These are phyloP conservation scores for Leptomonas seymouri DNA, from an alignment of 208 protist genomes.

Conservation along the genomic window DNA sequence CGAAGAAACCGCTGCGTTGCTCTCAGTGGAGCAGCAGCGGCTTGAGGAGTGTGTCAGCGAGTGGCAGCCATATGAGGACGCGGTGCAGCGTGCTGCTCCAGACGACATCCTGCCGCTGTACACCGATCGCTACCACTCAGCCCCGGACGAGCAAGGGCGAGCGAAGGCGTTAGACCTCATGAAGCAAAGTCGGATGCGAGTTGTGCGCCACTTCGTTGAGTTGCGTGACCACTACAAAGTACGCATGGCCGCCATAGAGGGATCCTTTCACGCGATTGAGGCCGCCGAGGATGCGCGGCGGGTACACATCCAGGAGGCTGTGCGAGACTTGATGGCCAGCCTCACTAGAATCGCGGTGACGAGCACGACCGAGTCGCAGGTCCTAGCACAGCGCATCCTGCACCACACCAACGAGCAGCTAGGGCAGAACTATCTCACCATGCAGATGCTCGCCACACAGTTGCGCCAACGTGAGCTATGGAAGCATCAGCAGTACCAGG, in stretches of 20 bases:
- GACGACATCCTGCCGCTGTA: conserved; percentile 45
- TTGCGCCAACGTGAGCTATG: conserved; percentile 72
- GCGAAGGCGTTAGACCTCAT: conserved; percentile 44
- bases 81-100: conserved; percentile 11
- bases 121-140: conserved; percentile 38
- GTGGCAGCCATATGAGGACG: conserved; percentile 35
- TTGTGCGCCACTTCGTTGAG: conserved; percentile 45
- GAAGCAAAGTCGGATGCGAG: conserved; percentile 52
- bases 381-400: conserved; percentile 80
- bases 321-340: conserved; percentile 62
- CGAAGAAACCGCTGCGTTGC: conserved; percentile 28
- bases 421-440: conserved; percentile 54
- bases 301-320: conserved; percentile 36
- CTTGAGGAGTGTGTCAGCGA: conserved; percentile 42
- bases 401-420: conserved; percentile 74
- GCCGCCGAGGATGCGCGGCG: conserved; percentile 54
- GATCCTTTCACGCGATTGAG: conserved; percentile 41
- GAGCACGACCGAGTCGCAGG: conserved; percentile 74
- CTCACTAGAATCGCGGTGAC: conserved; percentile 75
- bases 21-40: conserved; percentile 40
- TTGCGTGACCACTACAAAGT: conserved; percentile 35
- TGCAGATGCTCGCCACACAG: conserved; percentile 57
- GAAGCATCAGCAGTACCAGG: conserved; percentile 62
- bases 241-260: conserved; percentile 45
- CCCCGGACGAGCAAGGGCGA: conserved; percentile 35